Conservation (phyloP, 345 rosid species). For the Camelina hispida region DNA sequence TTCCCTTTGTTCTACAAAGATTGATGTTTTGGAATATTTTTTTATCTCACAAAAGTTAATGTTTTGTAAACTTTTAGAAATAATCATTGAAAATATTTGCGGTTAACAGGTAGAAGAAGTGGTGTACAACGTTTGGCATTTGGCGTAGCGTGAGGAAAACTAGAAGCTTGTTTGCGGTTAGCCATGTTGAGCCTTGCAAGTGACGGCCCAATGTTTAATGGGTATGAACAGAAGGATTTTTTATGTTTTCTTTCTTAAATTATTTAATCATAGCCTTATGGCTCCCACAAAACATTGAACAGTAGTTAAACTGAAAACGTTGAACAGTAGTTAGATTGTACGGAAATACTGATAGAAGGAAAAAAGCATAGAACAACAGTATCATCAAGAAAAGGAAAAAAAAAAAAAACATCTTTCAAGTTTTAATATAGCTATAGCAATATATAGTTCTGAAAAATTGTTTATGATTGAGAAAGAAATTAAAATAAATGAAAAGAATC, state of each 20-base stretch:
- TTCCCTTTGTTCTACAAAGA: too few species aligned
- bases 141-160: not conserved
- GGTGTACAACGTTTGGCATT: not conserved
- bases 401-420: not conserved
- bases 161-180: not conserved
- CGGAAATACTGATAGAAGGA: not conserved
- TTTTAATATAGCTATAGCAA: not conserved
- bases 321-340: slow-evolving; percentile 24
- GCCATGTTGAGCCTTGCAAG: slow-evolving; percentile 13
- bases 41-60: too few species aligned
- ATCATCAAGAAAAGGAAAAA: not conserved
- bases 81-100: too few species aligned
- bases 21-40: too few species aligned
- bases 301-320: not conserved
- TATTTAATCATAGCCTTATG: not conserved
- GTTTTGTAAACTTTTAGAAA: too few species aligned
- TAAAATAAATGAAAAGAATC: not conserved
- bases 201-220: not conserved
- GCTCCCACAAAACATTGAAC: slow-evolving; percentile 1
- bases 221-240: not conserved
- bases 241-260: not conserved
- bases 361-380: not conserved
- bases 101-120: not conserved
- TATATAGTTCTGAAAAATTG: not conserved
- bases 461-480: not conserved